These are phyloP conservation scores for Diaporthe amygdali DNA, from an alignment of 2,329 filamentous ascomycete species.

Conservation along the genomic window DNA sequence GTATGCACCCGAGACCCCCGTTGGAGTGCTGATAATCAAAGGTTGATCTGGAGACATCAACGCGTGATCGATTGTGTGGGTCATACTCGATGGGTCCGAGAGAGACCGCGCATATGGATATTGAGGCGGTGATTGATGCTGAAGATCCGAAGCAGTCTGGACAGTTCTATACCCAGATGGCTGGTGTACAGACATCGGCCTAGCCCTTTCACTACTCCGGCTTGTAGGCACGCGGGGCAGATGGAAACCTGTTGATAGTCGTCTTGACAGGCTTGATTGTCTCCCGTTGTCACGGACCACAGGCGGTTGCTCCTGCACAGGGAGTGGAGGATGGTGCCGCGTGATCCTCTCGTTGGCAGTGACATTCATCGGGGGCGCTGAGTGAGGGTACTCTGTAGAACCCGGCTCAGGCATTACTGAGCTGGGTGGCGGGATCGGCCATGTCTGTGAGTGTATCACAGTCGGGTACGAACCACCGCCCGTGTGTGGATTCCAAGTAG, in stretches of 20 bases:
- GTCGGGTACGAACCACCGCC: conserved; percentile 34
- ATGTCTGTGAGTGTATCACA: conserved; percentile 44
- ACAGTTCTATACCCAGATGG: background rate
- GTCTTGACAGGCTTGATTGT: conserved; percentile 41
- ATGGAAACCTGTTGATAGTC: conserved; percentile 49
- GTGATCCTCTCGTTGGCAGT: conserved; percentile 39
- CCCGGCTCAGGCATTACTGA: conserved; percentile 29
- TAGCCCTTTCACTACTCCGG: conserved; percentile 27
- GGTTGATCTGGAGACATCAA: conserved; percentile 52
- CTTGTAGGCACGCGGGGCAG: conserved; percentile 46
- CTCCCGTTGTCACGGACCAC: conserved; percentile 44
- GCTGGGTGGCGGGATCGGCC: conserved; percentile 45
- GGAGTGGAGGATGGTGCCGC: conserved; percentile 43
- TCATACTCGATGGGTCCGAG: conserved; percentile 25
- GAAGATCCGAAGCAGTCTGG: conserved; percentile 14
- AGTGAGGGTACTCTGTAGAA: conserved; percentile 43
- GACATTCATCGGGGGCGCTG: conserved; percentile 42
- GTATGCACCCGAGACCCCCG: conserved; percentile 58
- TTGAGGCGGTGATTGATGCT: conserved; percentile 11
- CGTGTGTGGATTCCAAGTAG: conserved; percentile 26
- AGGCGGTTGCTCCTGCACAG: conserved; percentile 45
- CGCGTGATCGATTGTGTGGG: conserved; percentile 25
- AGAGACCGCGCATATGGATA: conserved; percentile 15
- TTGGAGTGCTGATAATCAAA: conserved; percentile 66
- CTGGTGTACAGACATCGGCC: conserved; percentile 19